These are phyloP conservation scores for Xylariales sp. DNA, from an alignment of 2,329 filamentous ascomycete genomes.

Conservation along the genomic window DNA sequence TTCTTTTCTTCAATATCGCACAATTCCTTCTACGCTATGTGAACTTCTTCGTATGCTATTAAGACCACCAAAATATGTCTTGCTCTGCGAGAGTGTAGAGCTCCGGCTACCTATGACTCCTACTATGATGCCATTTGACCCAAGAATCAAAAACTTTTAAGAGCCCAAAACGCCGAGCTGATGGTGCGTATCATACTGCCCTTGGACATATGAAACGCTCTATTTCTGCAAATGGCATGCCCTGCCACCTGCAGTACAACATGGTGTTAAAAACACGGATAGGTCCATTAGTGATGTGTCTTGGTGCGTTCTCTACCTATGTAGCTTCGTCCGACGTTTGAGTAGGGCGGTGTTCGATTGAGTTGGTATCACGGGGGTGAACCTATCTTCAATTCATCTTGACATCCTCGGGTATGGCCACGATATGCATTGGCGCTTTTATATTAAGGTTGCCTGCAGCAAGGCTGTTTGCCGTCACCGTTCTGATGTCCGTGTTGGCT, in stretches of 20 bases:
- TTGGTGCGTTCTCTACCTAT: not conserved
- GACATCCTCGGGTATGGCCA: not conserved
- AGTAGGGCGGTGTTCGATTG: not conserved
- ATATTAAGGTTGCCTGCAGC: not conserved
- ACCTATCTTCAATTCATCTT: not conserved
- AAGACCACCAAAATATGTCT: constrained; percentile 11
- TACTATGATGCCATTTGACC: constrained; percentile 11
- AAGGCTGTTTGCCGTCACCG: not conserved
- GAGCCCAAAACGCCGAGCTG: constrained; percentile 33
- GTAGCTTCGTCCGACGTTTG: not conserved
- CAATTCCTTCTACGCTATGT: not conserved
- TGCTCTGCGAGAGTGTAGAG: not conserved
- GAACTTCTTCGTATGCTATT: constrained; percentile 11
- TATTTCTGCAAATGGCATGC: constrained; percentile 26
- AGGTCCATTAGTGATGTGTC: constrained; percentile 1
- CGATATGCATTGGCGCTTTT: not conserved
- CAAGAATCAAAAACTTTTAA: constrained; percentile 23
- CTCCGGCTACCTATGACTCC: not conserved
- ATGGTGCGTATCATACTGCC: constrained; percentile 18
- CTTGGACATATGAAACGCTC: constrained; percentile 13
- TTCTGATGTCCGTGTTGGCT: not conserved
- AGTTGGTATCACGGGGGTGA: not conserved
- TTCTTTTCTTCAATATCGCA: not conserved
- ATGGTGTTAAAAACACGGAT: constrained; percentile 3
- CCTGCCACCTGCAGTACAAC: not conserved